Percentiles rank a stretch among this genome's conserved stretches.
These are phyloP conservation scores for Cyberlindnera japonica DNA, from an alignment of 805 yeast genomes.

Conservation along the genomic window DNA sequence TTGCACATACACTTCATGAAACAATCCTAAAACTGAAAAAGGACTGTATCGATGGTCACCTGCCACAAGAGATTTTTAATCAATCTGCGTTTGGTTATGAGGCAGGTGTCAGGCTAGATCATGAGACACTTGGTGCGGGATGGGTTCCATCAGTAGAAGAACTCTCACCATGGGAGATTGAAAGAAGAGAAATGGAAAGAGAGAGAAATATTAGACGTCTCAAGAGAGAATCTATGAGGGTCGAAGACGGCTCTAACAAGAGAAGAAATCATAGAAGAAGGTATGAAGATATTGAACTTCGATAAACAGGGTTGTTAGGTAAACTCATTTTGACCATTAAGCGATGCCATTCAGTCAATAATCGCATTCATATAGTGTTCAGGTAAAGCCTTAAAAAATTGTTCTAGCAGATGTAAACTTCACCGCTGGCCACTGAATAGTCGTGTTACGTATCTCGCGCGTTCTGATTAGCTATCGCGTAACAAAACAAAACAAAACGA, in stretches of 20 bases:
- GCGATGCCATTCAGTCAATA: too few relatives aligned
- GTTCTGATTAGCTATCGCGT: too few relatives aligned
- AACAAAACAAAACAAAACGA: too few relatives aligned
- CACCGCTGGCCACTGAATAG: too few relatives aligned
- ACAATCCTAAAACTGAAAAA: slow-evolving; percentile 69
- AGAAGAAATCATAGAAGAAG: slow-evolving; percentile 43
- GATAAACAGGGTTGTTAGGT: too few relatives aligned
- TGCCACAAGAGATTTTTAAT: slow-evolving; percentile 49
- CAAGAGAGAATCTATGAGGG: slow-evolving; percentile 84
- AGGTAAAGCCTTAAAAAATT: too few relatives aligned
- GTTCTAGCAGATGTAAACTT: too few relatives aligned
- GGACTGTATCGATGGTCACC: slow-evolving; percentile 72
- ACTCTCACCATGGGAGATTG: slow-evolving; percentile 88
- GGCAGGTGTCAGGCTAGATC: slow-evolving; percentile 69
- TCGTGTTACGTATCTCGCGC: too few relatives aligned
- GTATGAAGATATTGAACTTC: slow-evolving; percentile 42
- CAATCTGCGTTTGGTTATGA: slow-evolving; percentile 58
- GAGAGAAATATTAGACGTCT: slow-evolving; percentile 87
- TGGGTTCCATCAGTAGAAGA: slow-evolving; percentile 91
- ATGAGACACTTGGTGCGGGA: slow-evolving; percentile 68
- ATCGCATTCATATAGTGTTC: too few relatives aligned
- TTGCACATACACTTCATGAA: slow-evolving; percentile 84
- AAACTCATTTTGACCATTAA: too few relatives aligned
- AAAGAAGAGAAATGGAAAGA: slow-evolving; percentile 90
- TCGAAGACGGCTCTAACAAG: slow-evolving; percentile 45